Conservation (phyloP, 352 stramenopile genomes). For the Stramenopiles sp. region DNA sequence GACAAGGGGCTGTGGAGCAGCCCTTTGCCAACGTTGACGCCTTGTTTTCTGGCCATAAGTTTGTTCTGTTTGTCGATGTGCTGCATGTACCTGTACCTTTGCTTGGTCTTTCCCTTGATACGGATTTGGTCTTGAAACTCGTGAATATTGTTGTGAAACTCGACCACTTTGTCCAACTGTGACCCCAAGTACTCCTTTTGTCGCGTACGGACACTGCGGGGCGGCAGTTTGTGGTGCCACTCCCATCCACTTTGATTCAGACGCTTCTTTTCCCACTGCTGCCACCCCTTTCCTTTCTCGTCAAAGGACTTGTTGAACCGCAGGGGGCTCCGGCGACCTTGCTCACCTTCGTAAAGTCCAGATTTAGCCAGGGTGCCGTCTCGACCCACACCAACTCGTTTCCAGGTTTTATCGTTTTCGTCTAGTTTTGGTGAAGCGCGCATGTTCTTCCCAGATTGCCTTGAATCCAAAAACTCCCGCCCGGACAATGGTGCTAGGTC, state of each 20-base stretch:
- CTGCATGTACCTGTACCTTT: neutral
- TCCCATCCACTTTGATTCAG: neutral
- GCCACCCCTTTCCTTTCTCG: neutral
- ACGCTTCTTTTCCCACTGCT: neutral
- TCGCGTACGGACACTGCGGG: neutral
- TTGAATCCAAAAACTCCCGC: neutral
- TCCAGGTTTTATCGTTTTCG: neutral
- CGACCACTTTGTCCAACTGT: neutral
- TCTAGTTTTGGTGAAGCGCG: neutral
- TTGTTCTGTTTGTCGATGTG: neutral
- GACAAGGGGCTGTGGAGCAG: neutral
- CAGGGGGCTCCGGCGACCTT: neutral
- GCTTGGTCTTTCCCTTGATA: neutral
- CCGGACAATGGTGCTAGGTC: neutral
- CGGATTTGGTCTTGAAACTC: neutral
- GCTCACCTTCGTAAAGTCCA: neutral
- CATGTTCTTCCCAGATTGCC: neutral
- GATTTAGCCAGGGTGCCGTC: neutral
- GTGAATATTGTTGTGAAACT: neutral
- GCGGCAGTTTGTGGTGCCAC: neutral
- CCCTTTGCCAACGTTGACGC: neutral
- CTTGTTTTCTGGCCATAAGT: neutral
- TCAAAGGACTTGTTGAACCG: neutral
- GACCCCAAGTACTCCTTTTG: neutral
- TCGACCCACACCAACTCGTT: neutral